Evolutionary conservation across 495 filamentous ascomycete species (phyloP).

Genomic region (Barbatosphaeria neglecta): DNA sequence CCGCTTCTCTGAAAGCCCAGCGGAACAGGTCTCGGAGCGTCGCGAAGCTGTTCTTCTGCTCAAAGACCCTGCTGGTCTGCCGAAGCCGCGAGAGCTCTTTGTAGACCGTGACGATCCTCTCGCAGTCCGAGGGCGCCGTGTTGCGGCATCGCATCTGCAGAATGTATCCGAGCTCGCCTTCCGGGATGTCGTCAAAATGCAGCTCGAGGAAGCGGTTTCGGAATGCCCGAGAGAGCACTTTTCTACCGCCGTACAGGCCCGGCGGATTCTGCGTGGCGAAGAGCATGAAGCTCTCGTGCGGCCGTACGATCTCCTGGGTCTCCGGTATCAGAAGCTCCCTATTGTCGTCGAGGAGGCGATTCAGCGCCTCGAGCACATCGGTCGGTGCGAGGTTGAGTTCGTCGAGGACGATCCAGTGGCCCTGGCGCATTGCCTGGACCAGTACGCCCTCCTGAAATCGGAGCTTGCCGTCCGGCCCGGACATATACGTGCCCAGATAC

Average conservation of each 20-base stretch:
- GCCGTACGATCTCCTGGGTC: slow-evolving; percentile 84
- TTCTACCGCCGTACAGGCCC: slow-evolving; percentile 89
- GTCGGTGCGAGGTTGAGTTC: slow-evolving; percentile 94
- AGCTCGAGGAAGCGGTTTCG: slow-evolving; percentile 94
- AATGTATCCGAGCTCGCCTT: slow-evolving; percentile 89
- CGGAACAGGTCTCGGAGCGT: slow-evolving; percentile 93
- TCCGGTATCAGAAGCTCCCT: slow-evolving; percentile 95
- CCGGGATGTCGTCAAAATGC: slow-evolving; percentile 96
- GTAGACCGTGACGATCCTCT: slow-evolving; percentile 86
- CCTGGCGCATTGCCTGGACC: slow-evolving; percentile 81
- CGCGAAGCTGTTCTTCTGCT: slow-evolving; percentile 95
- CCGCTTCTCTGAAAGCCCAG: slow-evolving; percentile 82
- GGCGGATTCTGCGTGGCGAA: slow-evolving; percentile 99
- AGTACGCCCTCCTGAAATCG: slow-evolving; percentile 89
- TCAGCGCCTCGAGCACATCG: slow-evolving; percentile 90
- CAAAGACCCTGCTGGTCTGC: slow-evolving; percentile 81
- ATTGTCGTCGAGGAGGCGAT: slow-evolving; percentile 92
- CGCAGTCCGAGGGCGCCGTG: slow-evolving; percentile 84
- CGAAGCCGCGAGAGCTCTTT: slow-evolving; percentile 78
- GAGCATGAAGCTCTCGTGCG: slow-evolving; percentile 90
- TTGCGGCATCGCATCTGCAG: slow-evolving; percentile 72
- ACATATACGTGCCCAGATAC: slow-evolving; percentile 90
- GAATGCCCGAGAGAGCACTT: slow-evolving; percentile 85
- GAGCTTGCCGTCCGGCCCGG: slow-evolving; percentile 69
- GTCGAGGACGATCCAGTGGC: slow-evolving; percentile 96